Conservation (phyloP, 2,329 filamentous ascomycete species). For the Aspergillus quadrilineatus region DNA sequence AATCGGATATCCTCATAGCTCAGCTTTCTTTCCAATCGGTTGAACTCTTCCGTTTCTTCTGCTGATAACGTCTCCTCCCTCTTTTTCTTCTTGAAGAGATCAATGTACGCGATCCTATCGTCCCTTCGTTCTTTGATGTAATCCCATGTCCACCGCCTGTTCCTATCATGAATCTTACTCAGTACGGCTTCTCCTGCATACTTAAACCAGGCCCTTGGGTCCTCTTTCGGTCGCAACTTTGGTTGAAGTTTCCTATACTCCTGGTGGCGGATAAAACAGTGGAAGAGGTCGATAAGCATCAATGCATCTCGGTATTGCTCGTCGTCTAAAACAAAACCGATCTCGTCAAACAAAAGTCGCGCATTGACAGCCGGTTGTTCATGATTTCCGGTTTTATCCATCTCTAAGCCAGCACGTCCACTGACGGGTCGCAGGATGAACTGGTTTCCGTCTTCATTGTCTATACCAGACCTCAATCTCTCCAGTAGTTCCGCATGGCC, state of each 20-base stretch:
- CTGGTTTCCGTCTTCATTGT: constrained; percentile 75
- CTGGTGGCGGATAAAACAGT: constrained; percentile 96
- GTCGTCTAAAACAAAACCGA: constrained; percentile 95
- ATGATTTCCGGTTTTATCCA: constrained; percentile 85
- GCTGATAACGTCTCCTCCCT: constrained; percentile 66
- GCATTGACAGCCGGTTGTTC: constrained; percentile 85
- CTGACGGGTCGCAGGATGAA: constrained; percentile 96
- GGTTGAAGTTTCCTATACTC: constrained; percentile 94
- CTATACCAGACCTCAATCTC: constrained; percentile 76
- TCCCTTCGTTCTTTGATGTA: constrained; percentile 92
- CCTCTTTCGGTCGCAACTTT: constrained; percentile 78
- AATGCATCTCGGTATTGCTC: constrained; percentile 94
- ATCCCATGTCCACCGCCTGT: constrained; percentile 91
- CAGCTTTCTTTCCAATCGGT: constrained; percentile 79
- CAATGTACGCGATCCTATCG: constrained; percentile 83
- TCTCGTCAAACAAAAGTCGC: constrained; percentile 89
- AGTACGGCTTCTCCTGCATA: constrained; percentile 90
- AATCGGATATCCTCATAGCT: constrained; percentile 95
- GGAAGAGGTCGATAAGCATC: constrained; percentile 98
- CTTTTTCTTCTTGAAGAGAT: constrained; percentile 93
- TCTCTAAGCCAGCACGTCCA: constrained; percentile 87
- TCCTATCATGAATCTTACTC: constrained; percentile 90
- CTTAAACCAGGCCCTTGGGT: constrained; percentile 85
- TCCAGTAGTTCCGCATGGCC: constrained; percentile 72
- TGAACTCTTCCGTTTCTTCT: constrained; percentile 70